Base-by-base conservation (phyloP, 2,329 filamentous ascomycete genomes). In the Neonectria neomacrospora region DNA sequence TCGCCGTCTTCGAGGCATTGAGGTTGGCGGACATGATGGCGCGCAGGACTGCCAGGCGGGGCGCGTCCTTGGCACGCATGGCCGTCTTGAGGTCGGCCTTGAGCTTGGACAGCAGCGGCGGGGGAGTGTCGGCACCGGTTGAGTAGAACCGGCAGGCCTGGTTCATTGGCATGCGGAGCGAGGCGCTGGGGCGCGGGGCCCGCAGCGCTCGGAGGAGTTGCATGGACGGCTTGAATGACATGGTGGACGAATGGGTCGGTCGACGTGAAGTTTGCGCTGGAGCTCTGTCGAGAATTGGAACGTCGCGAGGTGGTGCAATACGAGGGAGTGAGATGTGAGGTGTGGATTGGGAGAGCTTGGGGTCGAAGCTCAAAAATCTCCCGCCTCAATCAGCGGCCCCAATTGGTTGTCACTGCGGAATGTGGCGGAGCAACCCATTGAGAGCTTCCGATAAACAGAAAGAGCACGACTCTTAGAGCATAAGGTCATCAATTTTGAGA, bases 1-100 rank as follows among this genome's bases (percentile, higher is more conserved):
- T 82, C 41, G 84, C 74, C 14, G 91, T 93, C 79, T 94, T 94
- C 75, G 88, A 90, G 34, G 90, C 89, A 78, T 94, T 94, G 70
- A 90, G 88, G 65, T 91, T 88, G 66, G 90, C 86, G 32, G 90
- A 83, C 67, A 94, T 84, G 65, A 94, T 80, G 42, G 84, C 78
- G 69, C 92, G 90, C 52, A 95, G 84, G 39, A 92, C 91, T 41
- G 85, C 80, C 26, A 94, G 86, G 2, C 90, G 88, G 26, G 86
- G 81, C 26, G 82, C 78, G 74, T 91, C 88, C 77, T 90, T 91
- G 70, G 83, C 82, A 62, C 85, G 84, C 88, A 91, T 90, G 52
- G 89, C 88, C 10, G 82, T 78, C 79, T 91, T 91, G 65, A 91
- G 81, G 70, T 91, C 88, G 67, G 76, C 78, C 73, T 86, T 87